Evolutionary conservation across 2,329 filamentous ascomycete genomes (phyloP).

Genomic region (Penicillium paneum): DNA sequence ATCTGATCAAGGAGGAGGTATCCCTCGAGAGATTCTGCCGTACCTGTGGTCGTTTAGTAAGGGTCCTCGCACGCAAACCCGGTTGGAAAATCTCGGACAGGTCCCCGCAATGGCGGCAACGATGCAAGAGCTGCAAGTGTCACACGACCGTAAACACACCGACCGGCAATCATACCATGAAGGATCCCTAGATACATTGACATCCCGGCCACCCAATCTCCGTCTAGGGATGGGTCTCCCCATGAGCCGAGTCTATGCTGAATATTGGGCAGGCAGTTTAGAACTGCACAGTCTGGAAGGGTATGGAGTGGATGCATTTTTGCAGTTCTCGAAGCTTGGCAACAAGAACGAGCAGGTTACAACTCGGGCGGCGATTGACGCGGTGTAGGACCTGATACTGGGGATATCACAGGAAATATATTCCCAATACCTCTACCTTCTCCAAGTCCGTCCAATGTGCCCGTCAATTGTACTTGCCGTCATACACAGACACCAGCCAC

Average conservation of each 20-base stretch:
- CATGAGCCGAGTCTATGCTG: constrained; percentile 89
- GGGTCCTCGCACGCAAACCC: constrained; percentile 71
- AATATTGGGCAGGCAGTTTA: constrained; percentile 94
- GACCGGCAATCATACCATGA: constrained; percentile 44
- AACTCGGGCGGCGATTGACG: constrained; percentile 72
- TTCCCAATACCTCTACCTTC: not conserved
- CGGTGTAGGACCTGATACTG: constrained; percentile 51
- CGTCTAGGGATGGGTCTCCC: constrained; percentile 89
- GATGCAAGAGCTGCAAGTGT: constrained; percentile 73
- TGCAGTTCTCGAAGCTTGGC: constrained; percentile 92
- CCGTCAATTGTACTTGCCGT: not conserved
- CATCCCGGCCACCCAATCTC: constrained; percentile 78
- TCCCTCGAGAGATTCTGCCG: constrained; percentile 78
- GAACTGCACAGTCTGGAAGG: constrained; percentile 91
- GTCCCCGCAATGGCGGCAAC: constrained; percentile 93
- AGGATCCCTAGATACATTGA: constrained; percentile 74
- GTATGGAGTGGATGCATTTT: constrained; percentile 91
- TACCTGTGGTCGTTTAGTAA: constrained; percentile 97
- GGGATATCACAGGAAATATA: not conserved
- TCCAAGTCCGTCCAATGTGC: not conserved
- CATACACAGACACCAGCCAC: not conserved
- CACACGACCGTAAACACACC: constrained; percentile 33
- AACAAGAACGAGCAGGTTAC: constrained; percentile 97
- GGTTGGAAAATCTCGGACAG: constrained; percentile 78
- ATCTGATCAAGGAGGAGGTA: constrained; percentile 90